phyloP scores from a whole-genome alignment of 345 rosid species.

The Odontarrhena argentea region DNA sequence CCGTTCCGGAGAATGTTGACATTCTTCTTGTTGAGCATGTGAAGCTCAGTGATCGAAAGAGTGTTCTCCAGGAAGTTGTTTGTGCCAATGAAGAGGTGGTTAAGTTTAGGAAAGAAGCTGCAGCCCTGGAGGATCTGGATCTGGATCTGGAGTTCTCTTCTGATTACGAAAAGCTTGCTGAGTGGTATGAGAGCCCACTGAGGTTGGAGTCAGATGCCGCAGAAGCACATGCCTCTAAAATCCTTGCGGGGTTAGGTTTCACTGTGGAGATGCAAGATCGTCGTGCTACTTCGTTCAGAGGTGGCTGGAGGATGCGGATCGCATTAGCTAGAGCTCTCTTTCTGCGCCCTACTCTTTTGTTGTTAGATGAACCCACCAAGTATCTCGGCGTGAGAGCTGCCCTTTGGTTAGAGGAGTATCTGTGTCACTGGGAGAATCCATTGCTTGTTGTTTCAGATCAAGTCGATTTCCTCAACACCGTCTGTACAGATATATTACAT shows the following conservation, averaged over 20 bases:
- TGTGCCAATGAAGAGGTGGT: conserved; percentile 82
- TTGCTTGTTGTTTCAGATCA: conserved; percentile 93
- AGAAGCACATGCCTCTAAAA: conserved; percentile 91
- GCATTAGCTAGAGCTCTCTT: conserved; percentile 94
- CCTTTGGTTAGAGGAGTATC: conserved; percentile 90
- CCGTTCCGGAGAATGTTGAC: conserved; percentile 90
- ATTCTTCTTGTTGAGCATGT: conserved; percentile 94
- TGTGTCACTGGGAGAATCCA: conserved; percentile 89
- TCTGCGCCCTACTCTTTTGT: conserved; percentile 84
- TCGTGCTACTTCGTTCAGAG: conserved; percentile 79
- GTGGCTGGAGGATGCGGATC: conserved; percentile 99
- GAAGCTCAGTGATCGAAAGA: conserved; percentile 82
- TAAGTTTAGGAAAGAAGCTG: conserved; percentile 67
- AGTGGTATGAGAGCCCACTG: conserved; percentile 80
- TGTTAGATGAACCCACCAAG: conserved; percentile 95
- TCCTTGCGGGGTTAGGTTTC: conserved; percentile 95
- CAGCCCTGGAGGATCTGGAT: conserved; percentile 50
- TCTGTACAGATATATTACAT: conserved; percentile 88
- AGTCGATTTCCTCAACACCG: conserved; percentile 89
- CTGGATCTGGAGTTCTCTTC: conserved; percentile 32
- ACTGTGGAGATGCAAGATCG: conserved; percentile 87
- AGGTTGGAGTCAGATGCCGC: conserved; percentile 90
- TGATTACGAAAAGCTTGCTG: conserved; percentile 66
- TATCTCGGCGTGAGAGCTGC: conserved; percentile 93
- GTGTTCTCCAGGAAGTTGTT: conserved; percentile 86